Conservation (phyloP, 352 stramenopile genomes). For the Pythium chondricola region DNA sequence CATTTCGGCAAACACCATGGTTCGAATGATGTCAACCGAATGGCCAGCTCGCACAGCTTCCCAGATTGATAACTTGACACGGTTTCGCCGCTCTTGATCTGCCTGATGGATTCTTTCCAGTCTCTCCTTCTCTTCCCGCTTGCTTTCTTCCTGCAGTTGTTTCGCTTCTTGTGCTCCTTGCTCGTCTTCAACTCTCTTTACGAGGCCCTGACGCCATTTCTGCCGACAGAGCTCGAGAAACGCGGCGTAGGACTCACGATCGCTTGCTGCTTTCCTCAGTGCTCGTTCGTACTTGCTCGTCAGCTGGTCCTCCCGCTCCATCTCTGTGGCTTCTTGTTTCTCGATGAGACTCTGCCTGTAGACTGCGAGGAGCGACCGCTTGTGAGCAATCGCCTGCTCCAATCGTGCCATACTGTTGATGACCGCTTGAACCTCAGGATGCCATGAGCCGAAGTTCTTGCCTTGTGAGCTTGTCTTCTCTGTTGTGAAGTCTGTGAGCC, state of each 20-base stretch:
- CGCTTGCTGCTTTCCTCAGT: neutral
- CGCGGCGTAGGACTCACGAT: constrained; percentile 5
- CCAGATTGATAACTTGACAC: constrained; percentile 57
- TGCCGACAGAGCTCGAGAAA: constrained; percentile 4
- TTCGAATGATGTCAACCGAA: constrained; percentile 36
- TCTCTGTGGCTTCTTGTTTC: constrained; percentile 26
- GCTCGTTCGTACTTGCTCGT: constrained; percentile 12
- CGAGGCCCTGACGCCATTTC: constrained; percentile 37
- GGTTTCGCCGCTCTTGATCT: constrained; percentile 10
- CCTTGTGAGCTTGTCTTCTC: constrained; percentile 21
- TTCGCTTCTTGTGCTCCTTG: constrained; percentile 9
- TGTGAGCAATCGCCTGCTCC: constrained; percentile 26
- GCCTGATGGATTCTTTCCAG: neutral
- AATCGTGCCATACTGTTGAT: constrained; percentile 27
- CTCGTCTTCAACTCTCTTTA: constrained; percentile 26
- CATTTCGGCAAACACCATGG: constrained; percentile 52
- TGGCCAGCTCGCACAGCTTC: constrained; percentile 51
- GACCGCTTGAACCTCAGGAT: constrained; percentile 23
- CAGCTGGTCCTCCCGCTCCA: constrained; percentile 34
- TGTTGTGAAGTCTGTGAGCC: constrained; percentile 40
- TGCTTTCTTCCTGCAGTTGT: constrained; percentile 13
- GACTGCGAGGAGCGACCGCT: constrained; percentile 26
- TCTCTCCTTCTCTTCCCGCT: no score
- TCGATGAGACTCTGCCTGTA: constrained; percentile 17
- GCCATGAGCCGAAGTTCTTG: constrained; percentile 54